phyloP scores from a whole-genome alignment of 768 basidiomycete species.

The Collybia sp. region DNA sequence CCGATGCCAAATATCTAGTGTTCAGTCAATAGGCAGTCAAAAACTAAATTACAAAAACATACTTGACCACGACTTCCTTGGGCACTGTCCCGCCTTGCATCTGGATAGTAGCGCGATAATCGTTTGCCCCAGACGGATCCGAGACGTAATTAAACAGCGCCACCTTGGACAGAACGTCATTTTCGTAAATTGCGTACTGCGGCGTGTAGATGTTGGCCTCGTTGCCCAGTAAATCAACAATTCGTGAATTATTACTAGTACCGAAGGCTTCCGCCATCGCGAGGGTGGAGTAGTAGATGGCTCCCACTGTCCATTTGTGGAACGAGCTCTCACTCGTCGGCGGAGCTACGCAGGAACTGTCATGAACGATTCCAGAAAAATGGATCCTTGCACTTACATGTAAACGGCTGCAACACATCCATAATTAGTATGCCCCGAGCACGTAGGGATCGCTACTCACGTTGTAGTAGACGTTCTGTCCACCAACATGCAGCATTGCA shows the following conservation, averaged over 20 bases:
- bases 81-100: slow-evolving; percentile 35
- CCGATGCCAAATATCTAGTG: slow-evolving; percentile 47
- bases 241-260: slow-evolving; percentile 51
- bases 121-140: slow-evolving; percentile 53
- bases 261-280: slow-evolving; percentile 68
- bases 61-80: slow-evolving; percentile 53
- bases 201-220: slow-evolving; percentile 52
- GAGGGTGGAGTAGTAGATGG: slow-evolving; percentile 72
- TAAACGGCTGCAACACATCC: slow-evolving; percentile 52
- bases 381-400: slow-evolving; percentile 31
- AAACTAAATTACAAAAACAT: slow-evolving; percentile 14
- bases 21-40: slow-evolving; percentile 11
- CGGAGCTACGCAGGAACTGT: slow-evolving; percentile 30
- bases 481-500: slow-evolving; percentile 57
- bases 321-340: slow-evolving; percentile 54
- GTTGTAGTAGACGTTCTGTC: slow-evolving; percentile 65
- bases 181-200: slow-evolving; percentile 71
- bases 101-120: slow-evolving; percentile 47
- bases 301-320: slow-evolving; percentile 72
- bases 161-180: slow-evolving; percentile 53
- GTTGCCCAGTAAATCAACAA: slow-evolving; percentile 60
- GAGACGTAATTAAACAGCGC: slow-evolving; percentile 71
- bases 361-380: not conserved
- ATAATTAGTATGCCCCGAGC: slow-evolving; percentile 20
- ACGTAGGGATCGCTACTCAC: slow-evolving; percentile 26